Conservation (phyloP, 768 basidiomycete species). For the Glaciozyma martinii region DNA sequence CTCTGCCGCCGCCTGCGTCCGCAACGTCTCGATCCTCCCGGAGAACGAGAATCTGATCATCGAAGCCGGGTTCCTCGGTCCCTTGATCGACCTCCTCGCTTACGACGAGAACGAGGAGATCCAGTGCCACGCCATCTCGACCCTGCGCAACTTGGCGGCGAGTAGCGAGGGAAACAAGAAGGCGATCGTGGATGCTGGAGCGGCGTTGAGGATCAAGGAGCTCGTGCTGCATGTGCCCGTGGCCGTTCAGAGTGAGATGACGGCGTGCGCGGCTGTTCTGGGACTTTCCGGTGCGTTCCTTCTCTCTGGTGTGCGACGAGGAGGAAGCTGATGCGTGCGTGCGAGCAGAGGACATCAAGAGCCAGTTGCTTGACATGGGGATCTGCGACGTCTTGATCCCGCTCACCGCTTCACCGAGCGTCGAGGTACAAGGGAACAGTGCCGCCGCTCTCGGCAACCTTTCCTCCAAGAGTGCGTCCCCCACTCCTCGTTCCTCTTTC, state of each 20-base stretch:
- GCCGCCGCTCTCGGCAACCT: slow-evolving; percentile 95
- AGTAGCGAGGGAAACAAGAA: slow-evolving; percentile 97
- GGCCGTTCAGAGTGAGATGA: slow-evolving; percentile 99
- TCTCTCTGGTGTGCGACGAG: neutral
- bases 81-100: slow-evolving; percentile 86
- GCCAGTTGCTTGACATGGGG: slow-evolving; percentile 93
- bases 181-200: slow-evolving; percentile 94
- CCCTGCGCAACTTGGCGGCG: slow-evolving; percentile 89
- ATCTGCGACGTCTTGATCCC: slow-evolving; percentile 96
- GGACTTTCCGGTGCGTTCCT: slow-evolving; percentile 73
- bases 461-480: slow-evolving; percentile 74
- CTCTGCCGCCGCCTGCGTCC: slow-evolving; percentile 95
- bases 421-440: slow-evolving; percentile 97
- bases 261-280: slow-evolving; percentile 92
- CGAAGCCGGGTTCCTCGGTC: slow-evolving; percentile 92
- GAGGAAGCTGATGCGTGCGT: neutral
- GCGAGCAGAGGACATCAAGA: slow-evolving; percentile 80
- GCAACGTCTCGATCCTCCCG: slow-evolving; percentile 98
- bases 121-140: slow-evolving; percentile 97
- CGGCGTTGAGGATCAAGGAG: slow-evolving; percentile 92
- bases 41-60: slow-evolving; percentile 98
- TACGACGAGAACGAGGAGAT: slow-evolving; percentile 99
- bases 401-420: slow-evolving; percentile 86
- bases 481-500: neutral
- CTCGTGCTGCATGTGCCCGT: slow-evolving; percentile 88